Percentiles rank a stretch among this genome's conserved stretches.
Conservation (phyloP, 2,329 filamentous ascomycete genomes). For the Penicillium sp. region DNA sequence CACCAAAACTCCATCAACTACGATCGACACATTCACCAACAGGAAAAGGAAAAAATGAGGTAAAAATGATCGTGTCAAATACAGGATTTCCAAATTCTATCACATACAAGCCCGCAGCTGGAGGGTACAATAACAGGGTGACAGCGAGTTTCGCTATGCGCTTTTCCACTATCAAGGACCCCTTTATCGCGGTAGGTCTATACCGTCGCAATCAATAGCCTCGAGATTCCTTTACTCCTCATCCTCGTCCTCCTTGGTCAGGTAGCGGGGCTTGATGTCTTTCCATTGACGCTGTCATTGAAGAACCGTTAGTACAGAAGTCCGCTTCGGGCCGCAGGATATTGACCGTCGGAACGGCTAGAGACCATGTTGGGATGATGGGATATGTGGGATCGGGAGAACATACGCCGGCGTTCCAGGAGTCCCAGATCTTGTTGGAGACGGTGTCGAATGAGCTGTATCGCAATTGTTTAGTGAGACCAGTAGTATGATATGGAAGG, state of each 20-base stretch:
- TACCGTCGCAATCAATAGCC: slow-evolving; percentile 13
- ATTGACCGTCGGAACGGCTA: slow-evolving; percentile 10
- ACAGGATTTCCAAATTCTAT: slow-evolving; percentile 33
- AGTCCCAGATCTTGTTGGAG: slow-evolving; percentile 89
- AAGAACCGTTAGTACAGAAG: slow-evolving; percentile 22
- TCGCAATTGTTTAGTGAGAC: slow-evolving; percentile 25
- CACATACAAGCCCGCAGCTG: slow-evolving; percentile 28
- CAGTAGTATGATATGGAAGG: slow-evolving; percentile 10
- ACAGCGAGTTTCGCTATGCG: slow-evolving; percentile 18
- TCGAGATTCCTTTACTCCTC: slow-evolving; percentile 39
- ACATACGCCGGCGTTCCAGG: slow-evolving; percentile 87
- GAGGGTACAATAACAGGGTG: slow-evolving; percentile 28
- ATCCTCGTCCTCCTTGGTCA: slow-evolving; percentile 70
- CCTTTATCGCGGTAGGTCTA: slow-evolving; percentile 24
- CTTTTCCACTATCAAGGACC: slow-evolving; percentile 24
- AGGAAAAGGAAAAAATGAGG: neutral
- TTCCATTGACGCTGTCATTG: slow-evolving; percentile 91
- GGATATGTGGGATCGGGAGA: slow-evolving; percentile 6
- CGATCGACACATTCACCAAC: neutral
- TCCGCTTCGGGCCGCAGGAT: neutral
- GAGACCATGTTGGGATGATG: neutral
- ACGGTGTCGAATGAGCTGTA: slow-evolving; percentile 77
- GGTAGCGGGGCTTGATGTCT: slow-evolving; percentile 91
- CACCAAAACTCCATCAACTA: neutral
- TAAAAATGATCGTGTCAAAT: slow-evolving; percentile 20